phyloP scores from a whole-genome alignment of 2,329 filamentous ascomycete genomes.

The Cercospora canescens region DNA sequence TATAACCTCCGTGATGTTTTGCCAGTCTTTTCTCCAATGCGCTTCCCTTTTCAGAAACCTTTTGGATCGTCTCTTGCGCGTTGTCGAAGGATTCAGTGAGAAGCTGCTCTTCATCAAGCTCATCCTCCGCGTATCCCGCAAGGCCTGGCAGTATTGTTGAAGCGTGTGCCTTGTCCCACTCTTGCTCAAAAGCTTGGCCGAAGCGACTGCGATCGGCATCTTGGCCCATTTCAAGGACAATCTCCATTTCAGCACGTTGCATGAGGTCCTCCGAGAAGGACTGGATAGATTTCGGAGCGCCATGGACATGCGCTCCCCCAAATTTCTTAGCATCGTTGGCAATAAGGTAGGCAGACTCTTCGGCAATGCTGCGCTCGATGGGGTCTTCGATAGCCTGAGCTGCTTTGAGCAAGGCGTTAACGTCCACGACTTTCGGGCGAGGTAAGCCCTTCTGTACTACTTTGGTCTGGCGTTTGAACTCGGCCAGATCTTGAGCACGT shows the following conservation, averaged over 20 bases:
- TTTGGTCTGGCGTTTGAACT: constrained; percentile 81
- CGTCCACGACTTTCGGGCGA: constrained; percentile 71
- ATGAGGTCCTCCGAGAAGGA: constrained; percentile 70
- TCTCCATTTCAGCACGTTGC: constrained; percentile 72
- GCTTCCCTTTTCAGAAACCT: constrained; percentile 75
- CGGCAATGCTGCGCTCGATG: constrained; percentile 68
- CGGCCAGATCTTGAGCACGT: constrained; percentile 66
- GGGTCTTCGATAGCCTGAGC: constrained; percentile 64
- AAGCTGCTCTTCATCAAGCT: constrained; percentile 66
- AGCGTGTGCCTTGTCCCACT: constrained; percentile 53
- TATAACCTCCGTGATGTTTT: constrained; percentile 85
- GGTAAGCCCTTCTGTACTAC: constrained; percentile 87
- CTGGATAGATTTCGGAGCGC: constrained; percentile 60
- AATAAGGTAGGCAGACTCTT: constrained; percentile 76
- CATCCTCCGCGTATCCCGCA: constrained; percentile 73
- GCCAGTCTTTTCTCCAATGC: constrained; percentile 93
- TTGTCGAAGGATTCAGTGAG: constrained; percentile 73
- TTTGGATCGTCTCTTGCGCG: constrained; percentile 71
- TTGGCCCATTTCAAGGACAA: constrained; percentile 66
- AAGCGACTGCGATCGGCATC: constrained; percentile 49
- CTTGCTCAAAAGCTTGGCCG: constrained; percentile 40
- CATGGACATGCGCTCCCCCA: constrained; percentile 65
- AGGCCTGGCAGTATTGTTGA: constrained; percentile 68
- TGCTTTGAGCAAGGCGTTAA: constrained; percentile 65
- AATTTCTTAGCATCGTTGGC: constrained; percentile 79